Conservation (phyloP, 176 grass and related monocot genomes). For the Bonia amplexicaulis region DNA sequence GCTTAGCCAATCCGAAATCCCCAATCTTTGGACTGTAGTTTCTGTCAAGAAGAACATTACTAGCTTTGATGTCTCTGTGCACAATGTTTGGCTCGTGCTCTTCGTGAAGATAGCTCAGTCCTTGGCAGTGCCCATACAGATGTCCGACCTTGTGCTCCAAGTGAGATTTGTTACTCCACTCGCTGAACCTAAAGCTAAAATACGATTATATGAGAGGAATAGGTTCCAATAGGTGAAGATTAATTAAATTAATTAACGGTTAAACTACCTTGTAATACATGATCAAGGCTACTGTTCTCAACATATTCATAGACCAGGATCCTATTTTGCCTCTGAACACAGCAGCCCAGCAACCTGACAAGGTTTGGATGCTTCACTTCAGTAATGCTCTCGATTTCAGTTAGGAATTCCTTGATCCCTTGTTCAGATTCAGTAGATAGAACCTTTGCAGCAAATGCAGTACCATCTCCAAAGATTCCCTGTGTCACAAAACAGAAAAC, state of each 20-base stretch:
- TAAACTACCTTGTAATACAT: conserved; percentile 30
- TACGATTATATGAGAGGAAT: background rate
- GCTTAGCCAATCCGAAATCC: conserved; percentile 54
- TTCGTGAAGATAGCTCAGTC: conserved; percentile 56
- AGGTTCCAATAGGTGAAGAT: background rate
- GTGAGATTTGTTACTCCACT: background rate
- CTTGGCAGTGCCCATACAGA: conserved; percentile 43
- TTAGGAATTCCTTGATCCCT: conserved; percentile 56
- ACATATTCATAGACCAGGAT: conserved; percentile 50
- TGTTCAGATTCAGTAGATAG: conserved; percentile 47
- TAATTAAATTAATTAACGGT: background rate
- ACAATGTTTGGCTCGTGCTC: conserved; percentile 42
- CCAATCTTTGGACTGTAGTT: conserved; percentile 42
- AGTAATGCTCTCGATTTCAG: conserved; percentile 50
- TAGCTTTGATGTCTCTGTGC: conserved; percentile 51
- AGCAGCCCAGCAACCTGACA: conserved; percentile 45
- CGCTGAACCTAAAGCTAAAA: conserved; percentile 22
- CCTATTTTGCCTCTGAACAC: conserved; percentile 38
- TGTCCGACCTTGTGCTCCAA: conserved; percentile 34
- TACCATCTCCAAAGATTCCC: conserved; percentile 46
- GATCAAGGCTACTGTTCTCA: conserved; percentile 57
- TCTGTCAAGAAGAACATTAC: conserved; percentile 46
- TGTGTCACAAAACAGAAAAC: background rate
- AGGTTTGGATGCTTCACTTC: conserved; percentile 46
- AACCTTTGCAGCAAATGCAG: conserved; percentile 42